Conservation (phyloP, 345 rosid species). For the Aquilaria sinensis region DNA sequence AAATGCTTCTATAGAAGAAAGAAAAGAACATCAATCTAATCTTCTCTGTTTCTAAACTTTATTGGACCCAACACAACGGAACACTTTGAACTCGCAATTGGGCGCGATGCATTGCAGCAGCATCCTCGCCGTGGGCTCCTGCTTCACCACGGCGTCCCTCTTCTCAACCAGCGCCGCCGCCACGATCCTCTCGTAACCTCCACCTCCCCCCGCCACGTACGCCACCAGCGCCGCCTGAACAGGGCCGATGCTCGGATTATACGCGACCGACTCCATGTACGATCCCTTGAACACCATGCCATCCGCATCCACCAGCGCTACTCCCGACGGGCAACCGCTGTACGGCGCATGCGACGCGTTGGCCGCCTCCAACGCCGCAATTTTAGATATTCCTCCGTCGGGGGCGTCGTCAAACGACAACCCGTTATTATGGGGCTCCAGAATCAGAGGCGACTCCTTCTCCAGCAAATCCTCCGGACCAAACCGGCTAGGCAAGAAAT, state of each 20-base stretch:
- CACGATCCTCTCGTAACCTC: slow-evolving; percentile 64
- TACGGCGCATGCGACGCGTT: slow-evolving; percentile 86
- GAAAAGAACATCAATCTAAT: too few relatives aligned
- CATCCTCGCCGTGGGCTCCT: slow-evolving; percentile 65
- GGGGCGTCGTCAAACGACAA: slow-evolving; percentile 18
- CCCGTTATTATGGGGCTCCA: slow-evolving; percentile 56
- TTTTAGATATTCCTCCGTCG: slow-evolving; percentile 7
- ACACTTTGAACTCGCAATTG: slow-evolving; percentile 58
- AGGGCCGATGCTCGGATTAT: slow-evolving; percentile 94
- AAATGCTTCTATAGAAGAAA: background rate
- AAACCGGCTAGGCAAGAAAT: slow-evolving; percentile 65
- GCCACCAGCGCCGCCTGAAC: slow-evolving; percentile 90
- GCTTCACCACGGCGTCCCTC: slow-evolving; percentile 54
- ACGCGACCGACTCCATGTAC: slow-evolving; percentile 90
- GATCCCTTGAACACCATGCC: slow-evolving; percentile 79
- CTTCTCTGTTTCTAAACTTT: background rate
- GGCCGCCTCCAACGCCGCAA: slow-evolving; percentile 67
- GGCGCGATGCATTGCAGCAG: slow-evolving; percentile 60
- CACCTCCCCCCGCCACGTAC: slow-evolving; percentile 58
- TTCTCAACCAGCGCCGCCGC: slow-evolving; percentile 78
- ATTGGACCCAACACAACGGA: slow-evolving; percentile 37
- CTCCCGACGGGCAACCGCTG: slow-evolving; percentile 84
- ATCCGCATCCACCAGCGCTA: slow-evolving; percentile 61
- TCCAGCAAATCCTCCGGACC: slow-evolving; percentile 79
- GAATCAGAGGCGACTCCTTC: slow-evolving; percentile 49